Base-by-base conservation (phyloP, 2,329 filamentous ascomycete genomes). In the Venturia asperata region DNA sequence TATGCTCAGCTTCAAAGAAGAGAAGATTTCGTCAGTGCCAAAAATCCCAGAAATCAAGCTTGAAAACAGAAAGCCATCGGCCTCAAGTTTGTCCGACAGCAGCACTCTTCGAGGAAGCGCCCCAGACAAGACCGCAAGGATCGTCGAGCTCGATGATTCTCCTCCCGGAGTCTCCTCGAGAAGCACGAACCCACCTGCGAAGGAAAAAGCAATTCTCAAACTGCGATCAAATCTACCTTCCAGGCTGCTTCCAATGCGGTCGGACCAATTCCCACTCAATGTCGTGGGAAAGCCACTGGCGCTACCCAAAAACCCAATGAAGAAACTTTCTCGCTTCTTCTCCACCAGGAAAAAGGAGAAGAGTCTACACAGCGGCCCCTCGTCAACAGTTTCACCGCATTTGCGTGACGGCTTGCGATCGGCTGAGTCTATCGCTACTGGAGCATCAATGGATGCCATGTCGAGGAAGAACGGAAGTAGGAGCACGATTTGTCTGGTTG, bases 401-500 rank as follows among this genome's bases (percentile, higher is more conserved):
- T n/a, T 39, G 15, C 17, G n/a, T 19, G 27, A 58, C 52, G 24
- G 15, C 4, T 37, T 58, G 52, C 52, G 4, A 45, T 61, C 60
- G 6, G 42, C 37, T 4, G 60, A 61, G 60, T 61, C 37, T 61
- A 17, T 58, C 10, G 27, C 34, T 11, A 19, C 34, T 39, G 27
- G 45, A 15, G 39, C 13, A 13, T 61, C 60, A 19, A 19, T 61
- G 5, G 60, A 45, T 61, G 39, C 39, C 37, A 42, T 61, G 52
- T 58, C 52, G 21, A 61, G 60, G 42, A 61, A 61, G 39, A 62
- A 62, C 43, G 64, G 42, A 15, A 65, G 64, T 39, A 49, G 27
- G 41, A 65, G 64, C 58, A 65, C 64, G n/a, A 42, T 65, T 10
- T 55, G 62, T 21, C 55, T 65, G 6, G 58, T 65, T 61, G 64